Evolutionary conservation across 1,139 yeast genomes (phyloP).

Genomic region (Pneumocystis oryctolagi): DNA sequence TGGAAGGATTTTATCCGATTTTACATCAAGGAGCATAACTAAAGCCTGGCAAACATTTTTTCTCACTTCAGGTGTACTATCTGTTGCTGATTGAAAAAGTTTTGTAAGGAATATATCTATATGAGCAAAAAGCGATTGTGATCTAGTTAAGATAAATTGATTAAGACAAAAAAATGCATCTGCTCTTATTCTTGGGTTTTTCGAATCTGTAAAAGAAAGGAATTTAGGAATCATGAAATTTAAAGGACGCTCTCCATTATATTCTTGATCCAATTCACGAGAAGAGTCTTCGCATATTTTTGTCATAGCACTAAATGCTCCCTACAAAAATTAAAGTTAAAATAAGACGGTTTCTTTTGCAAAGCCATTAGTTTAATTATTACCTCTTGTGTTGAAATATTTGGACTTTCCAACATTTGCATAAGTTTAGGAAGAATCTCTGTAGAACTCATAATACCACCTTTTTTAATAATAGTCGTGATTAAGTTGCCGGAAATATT

Average conservation of each 20-base stretch:
- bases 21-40: conserved; percentile 51
- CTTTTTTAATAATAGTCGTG: conserved; percentile 61
- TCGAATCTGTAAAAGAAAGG: conserved; percentile 31
- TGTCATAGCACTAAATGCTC: conserved; percentile 66
- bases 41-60: conserved; percentile 69
- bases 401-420: conserved; percentile 26
- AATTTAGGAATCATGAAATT: conserved; percentile 53
- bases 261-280: conserved; percentile 41
- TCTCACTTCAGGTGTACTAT: conserved; percentile 45
- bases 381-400: not conserved
- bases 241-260: conserved; percentile 53
- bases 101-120: conserved; percentile 51
- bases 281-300: conserved; percentile 82
- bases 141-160: conserved; percentile 54
- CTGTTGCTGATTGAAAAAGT: conserved; percentile 46
- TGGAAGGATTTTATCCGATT: conserved; percentile 68
- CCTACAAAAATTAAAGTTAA: conserved; percentile 40
- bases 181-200: conserved; percentile 42
- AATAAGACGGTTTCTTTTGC: conserved; percentile 26
- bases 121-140: conserved; percentile 49
- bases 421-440: conserved; percentile 53
- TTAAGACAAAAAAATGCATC: conserved; percentile 59
- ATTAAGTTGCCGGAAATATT: conserved; percentile 85
- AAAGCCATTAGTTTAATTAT: not conserved
- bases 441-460: conserved; percentile 65